Conservation (phyloP, 345 rosid genomes). For the Syzygium oleosum region DNA sequence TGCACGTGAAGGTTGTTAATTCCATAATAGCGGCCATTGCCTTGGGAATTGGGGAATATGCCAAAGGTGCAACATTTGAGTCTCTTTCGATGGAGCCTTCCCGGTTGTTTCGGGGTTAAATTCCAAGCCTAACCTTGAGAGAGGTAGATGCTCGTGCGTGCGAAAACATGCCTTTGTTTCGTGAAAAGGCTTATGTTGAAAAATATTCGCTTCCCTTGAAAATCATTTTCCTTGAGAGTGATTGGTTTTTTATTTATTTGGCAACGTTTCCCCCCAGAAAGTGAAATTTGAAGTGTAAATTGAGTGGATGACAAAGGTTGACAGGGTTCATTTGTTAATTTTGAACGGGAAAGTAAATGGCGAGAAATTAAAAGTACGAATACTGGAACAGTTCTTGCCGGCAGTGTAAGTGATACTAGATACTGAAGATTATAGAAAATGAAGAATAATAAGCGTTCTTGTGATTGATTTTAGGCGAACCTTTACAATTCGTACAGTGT, state of each 20-base stretch:
- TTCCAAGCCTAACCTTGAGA: not conserved
- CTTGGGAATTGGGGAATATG: not conserved
- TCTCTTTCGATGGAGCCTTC: not conserved
- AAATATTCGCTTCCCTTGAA: not conserved
- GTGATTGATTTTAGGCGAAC: no score
- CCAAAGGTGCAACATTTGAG: not conserved
- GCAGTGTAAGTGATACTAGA: no score
- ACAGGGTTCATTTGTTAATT: not conserved
- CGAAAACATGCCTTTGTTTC: not conserved
- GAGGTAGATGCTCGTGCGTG: not conserved
- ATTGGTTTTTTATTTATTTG: no score
- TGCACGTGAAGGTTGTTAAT: no score
- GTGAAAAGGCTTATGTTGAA: rapidly evolving
- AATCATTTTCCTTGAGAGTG: not conserved
- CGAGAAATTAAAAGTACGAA: no score
- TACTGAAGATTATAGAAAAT: no score
- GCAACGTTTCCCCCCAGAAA: rapidly evolving
- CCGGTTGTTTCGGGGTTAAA: not conserved
- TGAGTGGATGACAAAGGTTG: not conserved
- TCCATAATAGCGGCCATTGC: not conserved
- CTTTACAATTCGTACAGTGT: not conserved
- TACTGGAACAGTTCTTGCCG: not conserved
- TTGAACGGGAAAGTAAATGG: not conserved
- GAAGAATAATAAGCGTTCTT: no score
- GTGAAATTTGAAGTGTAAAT: not conserved